phyloP scores from a whole-genome alignment of 306 rosid genomes.

The Purshia tridentata region DNA sequence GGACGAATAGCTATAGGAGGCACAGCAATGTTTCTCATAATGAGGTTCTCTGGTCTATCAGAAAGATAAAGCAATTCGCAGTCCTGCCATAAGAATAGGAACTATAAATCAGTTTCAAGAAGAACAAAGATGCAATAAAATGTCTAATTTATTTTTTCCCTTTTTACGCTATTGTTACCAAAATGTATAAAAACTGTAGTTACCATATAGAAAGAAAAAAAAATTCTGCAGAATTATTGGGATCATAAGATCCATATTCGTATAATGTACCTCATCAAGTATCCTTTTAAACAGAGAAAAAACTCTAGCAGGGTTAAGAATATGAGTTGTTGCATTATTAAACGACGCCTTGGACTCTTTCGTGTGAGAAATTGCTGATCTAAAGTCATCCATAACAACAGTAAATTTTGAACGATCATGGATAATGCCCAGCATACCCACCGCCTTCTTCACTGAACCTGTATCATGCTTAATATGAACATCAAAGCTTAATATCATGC shows the following conservation, averaged over 20 bases:
- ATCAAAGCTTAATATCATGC: too few relatives aligned
- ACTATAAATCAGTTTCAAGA: conserved; percentile 17
- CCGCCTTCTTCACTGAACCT: conserved; percentile 73
- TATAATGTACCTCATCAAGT: conserved; percentile 59
- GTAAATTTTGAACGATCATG: conserved; percentile 61
- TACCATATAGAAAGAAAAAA: not conserved
- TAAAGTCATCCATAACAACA: conserved; percentile 51
- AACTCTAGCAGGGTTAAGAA: conserved; percentile 55
- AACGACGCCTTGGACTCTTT: conserved; percentile 44
- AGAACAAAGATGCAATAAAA: conserved; percentile 29
- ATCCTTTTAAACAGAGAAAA: conserved; percentile 66
- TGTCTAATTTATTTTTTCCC: not conserved
- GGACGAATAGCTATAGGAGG: conserved; percentile 92
- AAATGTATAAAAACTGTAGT: not conserved
- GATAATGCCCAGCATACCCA: conserved; percentile 34
- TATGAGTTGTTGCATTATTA: conserved; percentile 34
- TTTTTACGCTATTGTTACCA: not conserved
- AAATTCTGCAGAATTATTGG: not conserved
- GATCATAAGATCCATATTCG: conserved; percentile 15
- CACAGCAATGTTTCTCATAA: conserved; percentile 61
- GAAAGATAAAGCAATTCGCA: conserved; percentile 74
- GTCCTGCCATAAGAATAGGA: conserved; percentile 54
- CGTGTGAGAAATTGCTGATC: conserved; percentile 52
- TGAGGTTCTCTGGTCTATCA: conserved; percentile 82
- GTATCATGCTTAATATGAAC: not conserved